Evolutionary conservation across 2,329 filamentous ascomycete genomes (phyloP).

Genomic region (Nemania bipapillata): DNA sequence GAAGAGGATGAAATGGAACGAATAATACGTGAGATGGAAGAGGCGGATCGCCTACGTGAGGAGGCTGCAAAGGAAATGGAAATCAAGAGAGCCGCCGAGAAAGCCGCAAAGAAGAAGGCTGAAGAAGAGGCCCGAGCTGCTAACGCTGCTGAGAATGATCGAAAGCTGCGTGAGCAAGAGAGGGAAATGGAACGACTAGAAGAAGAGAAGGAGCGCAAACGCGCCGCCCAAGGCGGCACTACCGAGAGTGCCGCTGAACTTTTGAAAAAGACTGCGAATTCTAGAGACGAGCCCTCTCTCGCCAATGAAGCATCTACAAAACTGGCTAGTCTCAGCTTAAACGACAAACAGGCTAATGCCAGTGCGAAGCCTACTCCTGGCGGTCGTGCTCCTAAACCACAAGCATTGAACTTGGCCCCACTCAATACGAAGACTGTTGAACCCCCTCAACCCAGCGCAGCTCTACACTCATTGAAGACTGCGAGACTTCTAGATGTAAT

Average conservation of each 20-base stretch:
- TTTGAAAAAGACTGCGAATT: conserved; percentile 57
- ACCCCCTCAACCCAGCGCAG: conserved; percentile 90
- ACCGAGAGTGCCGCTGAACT: conserved; percentile 63
- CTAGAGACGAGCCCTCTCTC: conserved; percentile 56
- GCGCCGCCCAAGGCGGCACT: conserved; percentile 58
- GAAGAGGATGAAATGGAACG: conserved; percentile 68
- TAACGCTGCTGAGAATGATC: conserved; percentile 67
- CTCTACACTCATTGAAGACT: conserved; percentile 90
- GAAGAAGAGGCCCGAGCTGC: conserved; percentile 59
- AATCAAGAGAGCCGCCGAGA: conserved; percentile 57
- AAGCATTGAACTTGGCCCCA: conserved; percentile 85
- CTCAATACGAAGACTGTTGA: conserved; percentile 86
- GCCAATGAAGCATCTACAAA: conserved; percentile 60
- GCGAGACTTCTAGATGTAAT: conserved; percentile 87
- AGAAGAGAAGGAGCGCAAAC: conserved; percentile 73
- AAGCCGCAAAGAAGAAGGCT: conserved; percentile 56
- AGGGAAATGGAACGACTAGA: conserved; percentile 77
- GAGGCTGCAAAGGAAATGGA: conserved; percentile 59
- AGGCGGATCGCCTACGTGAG: conserved; percentile 63
- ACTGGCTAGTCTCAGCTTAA: conserved; percentile 63
- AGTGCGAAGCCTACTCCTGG: conserved; percentile 63
- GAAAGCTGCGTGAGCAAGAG: conserved; percentile 77
- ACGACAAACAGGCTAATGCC: conserved; percentile 63
- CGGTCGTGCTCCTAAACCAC: conserved; percentile 76
- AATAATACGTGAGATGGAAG: conserved; percentile 71